Evolutionary conservation across 1,284 basidiomycete species (phyloP).

Genomic region (Ustilago crameri): DNA sequence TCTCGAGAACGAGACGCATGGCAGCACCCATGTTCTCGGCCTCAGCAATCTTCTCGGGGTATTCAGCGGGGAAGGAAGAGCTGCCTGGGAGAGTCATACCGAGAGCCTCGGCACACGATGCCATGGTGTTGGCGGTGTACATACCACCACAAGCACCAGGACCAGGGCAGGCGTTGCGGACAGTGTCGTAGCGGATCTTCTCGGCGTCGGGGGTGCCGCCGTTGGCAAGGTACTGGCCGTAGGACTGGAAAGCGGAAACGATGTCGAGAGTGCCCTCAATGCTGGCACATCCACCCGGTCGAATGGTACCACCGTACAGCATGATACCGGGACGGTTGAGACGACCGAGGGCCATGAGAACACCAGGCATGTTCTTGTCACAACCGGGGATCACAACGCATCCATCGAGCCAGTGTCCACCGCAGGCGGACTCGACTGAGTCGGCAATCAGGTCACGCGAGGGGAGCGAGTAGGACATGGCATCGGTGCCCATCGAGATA

Average conservation of each 20-base stretch:
- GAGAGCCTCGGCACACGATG: conserved; percentile 65
- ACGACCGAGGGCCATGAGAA: conserved; percentile 66
- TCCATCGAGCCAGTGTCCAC: conserved; percentile 68
- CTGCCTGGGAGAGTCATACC: conserved; percentile 67
- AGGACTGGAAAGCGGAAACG: conserved; percentile 66
- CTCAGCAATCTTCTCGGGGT: conserved; percentile 64
- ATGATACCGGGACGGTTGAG: conserved; percentile 67
- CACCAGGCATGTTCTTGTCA: conserved; percentile 69
- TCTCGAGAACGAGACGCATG: conserved; percentile 65
- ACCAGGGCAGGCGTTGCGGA: conserved; percentile 65
- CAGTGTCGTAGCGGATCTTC: conserved; percentile 63
- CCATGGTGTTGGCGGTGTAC: conserved; percentile 69
- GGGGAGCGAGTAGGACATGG: conserved; percentile 67
- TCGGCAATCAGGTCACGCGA: conserved; percentile 66
- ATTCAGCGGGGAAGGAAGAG: conserved; percentile 65
- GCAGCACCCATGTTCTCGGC: conserved; percentile 59
- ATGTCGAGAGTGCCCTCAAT: conserved; percentile 63
- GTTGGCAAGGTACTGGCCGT: conserved; percentile 65
- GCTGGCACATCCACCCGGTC: conserved; percentile 59
- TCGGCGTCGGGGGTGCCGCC: conserved; percentile 64
- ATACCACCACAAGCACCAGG: conserved; percentile 67
- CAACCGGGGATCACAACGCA: conserved; percentile 66
- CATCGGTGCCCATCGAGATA: conserved; percentile 67
- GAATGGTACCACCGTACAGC: conserved; percentile 68
- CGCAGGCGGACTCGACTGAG: conserved; percentile 64